These are phyloP conservation scores for Nakazawaea wyomingensis DNA, from an alignment of 805 yeast species.

Conservation along the genomic window DNA sequence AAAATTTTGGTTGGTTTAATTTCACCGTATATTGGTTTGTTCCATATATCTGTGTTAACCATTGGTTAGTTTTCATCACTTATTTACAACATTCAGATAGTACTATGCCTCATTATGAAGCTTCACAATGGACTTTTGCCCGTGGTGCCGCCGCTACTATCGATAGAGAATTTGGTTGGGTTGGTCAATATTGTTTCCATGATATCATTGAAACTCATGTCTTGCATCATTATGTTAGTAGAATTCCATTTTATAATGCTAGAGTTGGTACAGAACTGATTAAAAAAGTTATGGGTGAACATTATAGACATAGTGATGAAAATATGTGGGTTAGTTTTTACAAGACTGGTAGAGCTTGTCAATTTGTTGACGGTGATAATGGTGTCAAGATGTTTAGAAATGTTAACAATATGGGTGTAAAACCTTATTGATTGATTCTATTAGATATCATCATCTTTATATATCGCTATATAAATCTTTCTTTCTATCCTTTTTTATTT, in stretches of 20 bases:
- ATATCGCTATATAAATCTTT: neutral
- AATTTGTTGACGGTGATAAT: slow-evolving; percentile 67
- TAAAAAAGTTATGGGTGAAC: slow-evolving; percentile 80
- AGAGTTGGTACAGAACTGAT: slow-evolving; percentile 74
- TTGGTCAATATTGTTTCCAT: slow-evolving; percentile 76
- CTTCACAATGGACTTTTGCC: slow-evolving; percentile 75
- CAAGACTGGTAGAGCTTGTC: slow-evolving; percentile 60
- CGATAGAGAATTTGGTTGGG: slow-evolving; percentile 77
- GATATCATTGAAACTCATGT: slow-evolving; percentile 91
- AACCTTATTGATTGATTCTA: slow-evolving; percentile 1
- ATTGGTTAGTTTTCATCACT: slow-evolving; percentile 86
- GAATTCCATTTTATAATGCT: slow-evolving; percentile 88
- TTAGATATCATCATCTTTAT: neutral
- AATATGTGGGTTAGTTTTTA: slow-evolving; percentile 70
- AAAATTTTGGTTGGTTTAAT: slow-evolving; percentile 57
- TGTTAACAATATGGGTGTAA: slow-evolving; percentile 52
- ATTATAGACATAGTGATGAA: slow-evolving; percentile 61
- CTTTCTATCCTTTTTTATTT: neutral
- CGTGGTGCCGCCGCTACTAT: slow-evolving; percentile 89
- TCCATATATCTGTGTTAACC: slow-evolving; percentile 79
- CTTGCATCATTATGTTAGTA: slow-evolving; percentile 74
- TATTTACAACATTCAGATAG: slow-evolving; percentile 82
- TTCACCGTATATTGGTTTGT: slow-evolving; percentile 64
- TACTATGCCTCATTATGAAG: slow-evolving; percentile 72
- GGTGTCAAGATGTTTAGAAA: slow-evolving; percentile 76